Base-by-base conservation (phyloP, 78 protist genomes). In the Speleostelium caveatum region DNA sequence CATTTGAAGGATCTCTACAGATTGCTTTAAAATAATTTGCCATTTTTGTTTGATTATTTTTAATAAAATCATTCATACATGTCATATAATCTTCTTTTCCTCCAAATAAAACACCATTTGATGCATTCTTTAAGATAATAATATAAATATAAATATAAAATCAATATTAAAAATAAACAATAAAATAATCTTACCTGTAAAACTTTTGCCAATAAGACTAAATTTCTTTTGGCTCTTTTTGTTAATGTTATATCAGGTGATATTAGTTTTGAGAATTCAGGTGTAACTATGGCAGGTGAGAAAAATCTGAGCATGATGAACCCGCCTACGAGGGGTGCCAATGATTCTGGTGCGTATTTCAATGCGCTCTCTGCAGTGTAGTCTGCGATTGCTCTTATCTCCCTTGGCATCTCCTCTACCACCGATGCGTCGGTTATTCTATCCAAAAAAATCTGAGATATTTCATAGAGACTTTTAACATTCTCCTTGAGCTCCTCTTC, bases 11-110 rank as follows among this genome's bases (percentile, higher is more conserved):
- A 63, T 76, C 87, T 28, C 73, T 75, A 39, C 86, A 71, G 60
- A 76, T 75, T 45, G 58, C 10, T n/a, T 63, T 55, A 51, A 94
- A 91, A 17, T 94, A 94, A 24, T 59, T 68, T 26, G 86, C 49
- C 96, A 94, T 94, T 32, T 75, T 86, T 33, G 22, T 53, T 49
- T 67, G 49, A 66, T 86, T 93, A 26, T 36, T 88, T 8, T 26
- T 73, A 24, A 93, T 86, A 55, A 93, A 92, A 32, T n/a, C 33
- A 86, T 88, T 93, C 93, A 93, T 72, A 59, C 86, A 73, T 39
- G 93, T 69, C 96, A 93, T 93, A 63, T 58, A 86, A 0, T 93
- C 92, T 69, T 93, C 96, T 62, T 93, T 93, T 17, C 77, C 74
- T 21, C 94, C 93, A 93, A 93, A 86, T 55, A 63, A 39, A 38